Percentiles rank a stretch among this genome's conserved stretches.
Conservation (phyloP, 2,329 filamentous ascomycete genomes). For the Harringtonia lauricola region DNA sequence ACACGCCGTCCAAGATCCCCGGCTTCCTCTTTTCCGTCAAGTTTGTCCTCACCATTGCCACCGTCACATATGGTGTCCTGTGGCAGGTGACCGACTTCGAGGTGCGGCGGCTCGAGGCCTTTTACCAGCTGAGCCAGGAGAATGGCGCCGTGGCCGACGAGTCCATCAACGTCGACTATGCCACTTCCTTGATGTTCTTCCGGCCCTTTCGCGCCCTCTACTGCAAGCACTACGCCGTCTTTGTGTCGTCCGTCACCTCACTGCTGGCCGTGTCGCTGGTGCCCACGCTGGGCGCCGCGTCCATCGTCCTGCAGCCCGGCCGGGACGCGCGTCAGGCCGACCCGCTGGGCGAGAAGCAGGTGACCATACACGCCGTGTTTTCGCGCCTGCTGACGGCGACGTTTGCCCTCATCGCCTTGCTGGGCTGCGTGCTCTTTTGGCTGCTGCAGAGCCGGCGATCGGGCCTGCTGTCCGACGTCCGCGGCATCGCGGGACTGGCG, state of each 20-base stretch:
- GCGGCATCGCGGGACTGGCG: constrained; percentile 62
- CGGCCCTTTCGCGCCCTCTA: constrained; percentile 52
- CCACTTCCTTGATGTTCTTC: constrained; percentile 55
- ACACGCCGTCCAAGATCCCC: constrained; percentile 35
- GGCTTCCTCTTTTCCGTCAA: constrained; percentile 46
- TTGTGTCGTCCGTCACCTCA: constrained; percentile 52
- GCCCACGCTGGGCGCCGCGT: constrained; percentile 56
- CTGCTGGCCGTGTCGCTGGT: constrained; percentile 57
- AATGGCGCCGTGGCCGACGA: constrained; percentile 50
- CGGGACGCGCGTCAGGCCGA: constrained; percentile 30
- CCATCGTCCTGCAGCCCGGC: constrained; percentile 44
- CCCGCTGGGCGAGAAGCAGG: constrained; percentile 35
- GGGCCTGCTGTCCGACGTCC: constrained; percentile 56
- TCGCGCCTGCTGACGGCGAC: constrained; percentile 49
- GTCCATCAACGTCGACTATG: constrained; percentile 64
- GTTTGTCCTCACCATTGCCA: constrained; percentile 49
- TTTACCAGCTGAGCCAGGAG: constrained; percentile 51
- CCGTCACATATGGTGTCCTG: constrained; percentile 51
- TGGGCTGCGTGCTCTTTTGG: constrained; percentile 47
- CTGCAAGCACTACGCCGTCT: constrained; percentile 57
- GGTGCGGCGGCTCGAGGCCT: constrained; percentile 55
- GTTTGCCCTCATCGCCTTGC: constrained; percentile 44
- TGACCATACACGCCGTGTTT: constrained; percentile 45
- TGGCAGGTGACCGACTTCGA: constrained; percentile 59
- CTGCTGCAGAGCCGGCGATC: constrained; percentile 52